Base-by-base conservation (phyloP, 2,329 filamentous ascomycete species). In the Keithomyces neogunnii region DNA sequence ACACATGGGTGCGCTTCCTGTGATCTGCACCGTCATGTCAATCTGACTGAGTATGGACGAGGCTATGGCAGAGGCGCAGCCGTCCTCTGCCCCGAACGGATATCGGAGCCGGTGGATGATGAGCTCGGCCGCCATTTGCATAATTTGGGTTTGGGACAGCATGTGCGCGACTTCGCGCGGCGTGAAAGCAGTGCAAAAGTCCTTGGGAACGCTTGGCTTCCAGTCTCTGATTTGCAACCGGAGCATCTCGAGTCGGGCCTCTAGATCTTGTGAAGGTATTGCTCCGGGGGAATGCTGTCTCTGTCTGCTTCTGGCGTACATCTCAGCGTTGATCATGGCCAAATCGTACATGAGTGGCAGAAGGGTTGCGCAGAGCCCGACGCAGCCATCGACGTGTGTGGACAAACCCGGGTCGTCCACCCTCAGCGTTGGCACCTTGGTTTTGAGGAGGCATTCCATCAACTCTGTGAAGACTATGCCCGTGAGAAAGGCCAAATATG, bases 131-230 rank as follows among this genome's bases (percentile, higher is more conserved):
- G 57, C 57, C 3, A 56, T 47, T 3, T 56, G 59, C 51, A 61
- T 55, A 10, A 60, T 57, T 19, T 60, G 58, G 2, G 56, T 58
- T 30, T 66, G 63, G 10, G 60, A 62, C 42, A 63, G 52, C 62
- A 66, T 63, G 45, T 62, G 62, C 0, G 59, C 52, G 2, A 63
- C 53, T 31, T 65, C 63, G 8, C 47, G 44, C 0, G 59, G 43
- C 3, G 55, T 56, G 19, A 57, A 63, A 3, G 43, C 40, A 0
- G 30, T 51, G 6, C 45, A 52, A 44, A 63, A 62, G 40, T 51
- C 56, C 5, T 52, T 44, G 3, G 60, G 60, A 10, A 60, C 53
- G 3, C 49, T 31, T 1, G 62, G 62, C 26, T 56, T 53, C 62
- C 62, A 63, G 0, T 44, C 47, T 5, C 51, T 47, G 10, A 62